Evolutionary conservation across 1,139 yeast species (phyloP).

Genomic region (Suhomyces taliae): DNA sequence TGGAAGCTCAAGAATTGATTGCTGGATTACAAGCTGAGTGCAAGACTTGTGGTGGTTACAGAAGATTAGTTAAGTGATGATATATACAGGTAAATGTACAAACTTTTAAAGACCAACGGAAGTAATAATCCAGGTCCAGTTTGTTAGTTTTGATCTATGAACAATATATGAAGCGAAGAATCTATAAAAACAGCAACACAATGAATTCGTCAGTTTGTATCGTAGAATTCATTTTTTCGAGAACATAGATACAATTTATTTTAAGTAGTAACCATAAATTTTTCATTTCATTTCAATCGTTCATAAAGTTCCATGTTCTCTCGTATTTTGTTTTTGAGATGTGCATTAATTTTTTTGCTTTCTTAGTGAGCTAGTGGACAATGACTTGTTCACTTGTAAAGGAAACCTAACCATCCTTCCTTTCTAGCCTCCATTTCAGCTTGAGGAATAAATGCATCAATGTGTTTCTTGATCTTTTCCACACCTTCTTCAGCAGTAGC

Average conservation of each 20-base stretch:
- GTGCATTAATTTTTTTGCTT: too few relatives aligned
- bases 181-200: too few relatives aligned
- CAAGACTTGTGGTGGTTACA: constrained; percentile 50
- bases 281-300: too few relatives aligned
- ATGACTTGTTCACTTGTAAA: constrained; percentile 34
- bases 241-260: too few relatives aligned
- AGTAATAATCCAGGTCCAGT: too few relatives aligned
- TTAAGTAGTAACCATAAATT: too few relatives aligned
- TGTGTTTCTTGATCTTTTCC: constrained; percentile 73
- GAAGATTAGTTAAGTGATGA: constrained; percentile 36
- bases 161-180: not conserved
- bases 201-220: too few relatives aligned
- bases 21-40: constrained; percentile 47
- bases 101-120: too few relatives aligned
- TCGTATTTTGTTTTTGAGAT: too few relatives aligned
- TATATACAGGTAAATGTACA: not conserved
- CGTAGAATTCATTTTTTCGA: too few relatives aligned
- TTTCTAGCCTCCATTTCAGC: constrained; percentile 61
- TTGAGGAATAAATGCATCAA: constrained; percentile 73
- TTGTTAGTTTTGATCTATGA: not conserved
- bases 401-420: constrained; percentile 55
- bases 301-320: too few relatives aligned
- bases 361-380: too few relatives aligned
- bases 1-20: constrained; percentile 48
- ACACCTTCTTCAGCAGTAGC: constrained; percentile 78